Base-by-base conservation (phyloP, 495 filamentous ascomycete genomes). In the Xylaria curta region DNA sequence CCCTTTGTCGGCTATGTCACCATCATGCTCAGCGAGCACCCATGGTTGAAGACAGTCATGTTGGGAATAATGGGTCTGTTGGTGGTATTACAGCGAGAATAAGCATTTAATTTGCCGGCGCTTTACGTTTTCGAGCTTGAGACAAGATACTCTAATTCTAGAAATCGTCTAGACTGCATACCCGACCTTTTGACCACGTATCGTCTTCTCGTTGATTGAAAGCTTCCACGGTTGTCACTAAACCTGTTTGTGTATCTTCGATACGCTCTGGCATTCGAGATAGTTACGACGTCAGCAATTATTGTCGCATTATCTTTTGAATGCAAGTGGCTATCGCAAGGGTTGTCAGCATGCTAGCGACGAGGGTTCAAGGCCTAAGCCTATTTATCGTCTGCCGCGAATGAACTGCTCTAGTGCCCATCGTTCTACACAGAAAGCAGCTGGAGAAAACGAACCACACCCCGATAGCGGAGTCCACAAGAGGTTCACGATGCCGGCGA, bases 1-100 rank as follows among this genome's bases (percentile, higher is more conserved):
- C 96, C 96, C 0, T 94, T 94, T 77, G 95, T 99, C 4, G 96
- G 96, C 53, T 99, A 98, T 78, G 95, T 98, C 40, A 99, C 96
- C 10, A 99, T 99, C 76, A 87, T 99, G 83, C 86, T 99, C 66
- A 94, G 92, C 69, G 96, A 99, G 81, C 92, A 99, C 79, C 96
- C 97, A 21, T 98, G 96, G 97, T 76, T 98, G 74, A 99, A 99
- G 88, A 95, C 92, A 17, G 94, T 91, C 1, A 90, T 98, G 87
- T 79, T 99, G 76, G 95, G 93, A 4, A 84, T 98, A 6, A 99
- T 99, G 96, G 96, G 96, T 0, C 78, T 98, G 76, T 90, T 97
- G 85, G 97, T 98, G 15, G 91, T 98, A 21, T 81, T 98, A 76
- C 97, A 99, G 81, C 84, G 96, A 76, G 96, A 99, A 82, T 95